Evolutionary conservation across 2,329 filamentous ascomycete genomes (phyloP).

Genomic region (Ceratocystis diversiconidia): DNA sequence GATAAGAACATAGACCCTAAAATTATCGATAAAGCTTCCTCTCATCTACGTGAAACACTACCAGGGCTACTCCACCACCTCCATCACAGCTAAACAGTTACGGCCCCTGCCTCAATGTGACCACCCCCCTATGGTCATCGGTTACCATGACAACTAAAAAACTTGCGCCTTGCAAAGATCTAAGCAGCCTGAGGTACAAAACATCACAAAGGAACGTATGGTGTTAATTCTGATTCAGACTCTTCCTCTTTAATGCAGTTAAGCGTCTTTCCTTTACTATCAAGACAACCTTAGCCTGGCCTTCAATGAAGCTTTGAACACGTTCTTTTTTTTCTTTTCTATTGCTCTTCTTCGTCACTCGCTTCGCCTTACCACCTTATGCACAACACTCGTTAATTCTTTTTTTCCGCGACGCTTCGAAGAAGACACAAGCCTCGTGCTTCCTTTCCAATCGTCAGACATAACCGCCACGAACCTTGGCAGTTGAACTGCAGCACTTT

Average conservation of each 20-base stretch:
- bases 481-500: background rate
- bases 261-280: background rate
- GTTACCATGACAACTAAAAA: conserved; percentile 3
- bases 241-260: background rate
- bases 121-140: background rate
- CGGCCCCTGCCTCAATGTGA: background rate
- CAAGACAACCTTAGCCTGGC: background rate
- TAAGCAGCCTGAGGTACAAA: background rate
- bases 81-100: background rate
- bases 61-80: background rate
- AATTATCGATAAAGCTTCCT: background rate
- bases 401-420: background rate
- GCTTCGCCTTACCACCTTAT: background rate
- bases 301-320: conserved; percentile 3
- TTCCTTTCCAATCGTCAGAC: background rate
- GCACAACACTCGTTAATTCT: background rate
- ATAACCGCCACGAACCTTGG: background rate
- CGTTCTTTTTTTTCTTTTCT: background rate
- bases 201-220: background rate
- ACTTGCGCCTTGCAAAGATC: background rate
- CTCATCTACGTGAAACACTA: background rate
- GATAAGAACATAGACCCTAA: background rate
- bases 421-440: background rate
- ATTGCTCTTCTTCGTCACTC: background rate
- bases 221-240: background rate